phyloP scores from a whole-genome alignment of 768 basidiomycete genomes.

The Phaffia australis region DNA sequence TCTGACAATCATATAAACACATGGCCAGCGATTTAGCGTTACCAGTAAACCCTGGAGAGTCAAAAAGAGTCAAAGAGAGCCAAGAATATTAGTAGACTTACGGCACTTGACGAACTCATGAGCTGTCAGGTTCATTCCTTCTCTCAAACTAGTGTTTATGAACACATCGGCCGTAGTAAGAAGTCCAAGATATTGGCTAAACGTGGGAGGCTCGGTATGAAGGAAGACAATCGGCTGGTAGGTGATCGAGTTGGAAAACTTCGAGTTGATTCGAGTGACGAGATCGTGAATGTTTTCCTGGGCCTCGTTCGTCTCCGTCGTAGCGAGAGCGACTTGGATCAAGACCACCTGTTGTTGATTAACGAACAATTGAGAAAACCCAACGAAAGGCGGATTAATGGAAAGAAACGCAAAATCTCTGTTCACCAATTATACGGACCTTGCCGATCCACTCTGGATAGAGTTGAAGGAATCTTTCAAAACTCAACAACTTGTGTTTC shows the following conservation, averaged over 20 bases:
- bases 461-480: slow-evolving; percentile 67
- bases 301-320: slow-evolving; percentile 62
- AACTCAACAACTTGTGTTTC: slow-evolving; percentile 69
- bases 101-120: slow-evolving; percentile 59
- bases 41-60: not conserved
- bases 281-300: slow-evolving; percentile 63
- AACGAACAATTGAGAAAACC: no score
- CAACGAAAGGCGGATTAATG: not conserved
- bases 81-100: slow-evolving; percentile 40
- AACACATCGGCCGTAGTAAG: slow-evolving; percentile 75
- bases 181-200: slow-evolving; percentile 72
- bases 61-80: not conserved
- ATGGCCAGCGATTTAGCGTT: not conserved
- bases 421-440: slow-evolving; percentile 36
- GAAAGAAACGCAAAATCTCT: not conserved
- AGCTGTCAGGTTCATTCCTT: slow-evolving; percentile 60
- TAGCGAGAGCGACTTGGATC: slow-evolving; percentile 77
- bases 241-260: slow-evolving; percentile 63
- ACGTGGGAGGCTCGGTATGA: slow-evolving; percentile 72
- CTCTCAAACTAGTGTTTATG: slow-evolving; percentile 68
- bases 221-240: slow-evolving; percentile 81
- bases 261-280: slow-evolving; percentile 68
- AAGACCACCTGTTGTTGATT: slow-evolving; percentile 50
- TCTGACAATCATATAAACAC: slow-evolving; percentile 2
- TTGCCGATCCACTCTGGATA: slow-evolving; percentile 70